Evolutionary conservation across 2,329 filamentous ascomycete genomes (phyloP), one percentile per base, ranked within the genome.

Genomic region (Xylaria sp.): DNA sequence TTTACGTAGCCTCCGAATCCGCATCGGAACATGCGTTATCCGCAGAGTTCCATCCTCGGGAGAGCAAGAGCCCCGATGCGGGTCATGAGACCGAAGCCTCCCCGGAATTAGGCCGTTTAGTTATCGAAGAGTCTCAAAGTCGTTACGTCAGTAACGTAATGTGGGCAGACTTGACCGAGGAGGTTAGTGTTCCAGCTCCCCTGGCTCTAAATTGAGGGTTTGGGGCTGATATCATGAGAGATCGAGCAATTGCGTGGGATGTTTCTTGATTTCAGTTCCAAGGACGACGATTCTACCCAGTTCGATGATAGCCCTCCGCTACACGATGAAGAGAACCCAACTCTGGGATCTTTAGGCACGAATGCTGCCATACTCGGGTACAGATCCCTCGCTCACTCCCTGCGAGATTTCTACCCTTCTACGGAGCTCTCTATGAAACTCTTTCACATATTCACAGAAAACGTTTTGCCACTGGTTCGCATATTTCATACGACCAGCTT

Each of bases 401-500:
- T 77, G 13, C 66, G 64, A 20, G 65, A 71, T 8, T 72, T 73
- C 8, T 75, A 77, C 51, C 76, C 76, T 3, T 46, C 72, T 0
- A 56, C 75, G 8, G 64, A 75, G n/a, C 63, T 75, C 25, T 73
- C 74, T 2, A 71, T 76, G 57, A 64, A 41, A 15, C 66, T 76
- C 10, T 77, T 74, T 54, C 63, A 72, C 8, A 41, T 69, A 1
- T 79, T 78, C 60, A 72, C 62, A 8, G 75, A 78, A 5, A 77
- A 75, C 31, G 75, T 79, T 3, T 63, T 69, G 13, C 74, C 77
- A 3, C 20, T 79, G 9, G 71, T 76, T 4, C 73, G 69, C 56
- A 75, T 78, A 25, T 80, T 77, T 59, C 79, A 79, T 66, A 72
- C 75, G 69, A 77, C 77, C 1, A 76, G 75, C 1, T 43, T 75